Base-by-base conservation (phyloP, 352 stramenopile genomes). In the Peronosclerospora sorghi region DNA sequence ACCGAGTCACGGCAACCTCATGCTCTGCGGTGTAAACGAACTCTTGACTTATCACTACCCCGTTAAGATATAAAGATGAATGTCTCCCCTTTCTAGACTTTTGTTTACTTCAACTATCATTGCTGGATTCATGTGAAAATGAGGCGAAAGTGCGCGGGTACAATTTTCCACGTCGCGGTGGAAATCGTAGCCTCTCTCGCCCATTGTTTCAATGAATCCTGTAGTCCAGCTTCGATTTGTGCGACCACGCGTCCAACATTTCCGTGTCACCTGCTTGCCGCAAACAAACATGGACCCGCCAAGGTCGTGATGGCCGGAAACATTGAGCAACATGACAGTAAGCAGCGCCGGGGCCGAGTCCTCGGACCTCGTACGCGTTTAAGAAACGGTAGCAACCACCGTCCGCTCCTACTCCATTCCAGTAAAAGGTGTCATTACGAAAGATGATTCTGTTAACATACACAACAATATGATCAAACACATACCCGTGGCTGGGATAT, bases 21-120 rank as follows among this genome's bases (percentile, higher is more conserved):
- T 94, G 73, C 74, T 95, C 0, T 96, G 82, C 79, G 89, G 87
- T 18, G 84, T 97, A 34, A 86, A 97, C 61, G 87, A 95, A 51
- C 59, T 97, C 28, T 66, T 97, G 21, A 97, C 87, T 15, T 97
- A 97, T 59, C 91, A 97, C 65, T 97, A 97, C 59, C 62, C 75
- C 75, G 50, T 85, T 85, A 32, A 87, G 72, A 48, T 63, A 85
- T n/a, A n/a, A 18, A 79, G 51, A 14, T 83, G 65, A 6, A 85
- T 54, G 43, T 58, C 61, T 21, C 51, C 59, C 19, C 60, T 66
- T 8, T 57, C 44, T 5, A 83, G 46, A 59, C 78, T 65, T 1
- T 62, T 34, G 43, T 81, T 80, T 60, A 77, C 76, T 26, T 81
- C 61, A 14, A 58, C 44, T 68, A 84, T 84, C 62, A 81, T 74